Conservation (phyloP, 2,329 filamentous ascomycete species). For the Tolypocladium cylindrosporum region DNA sequence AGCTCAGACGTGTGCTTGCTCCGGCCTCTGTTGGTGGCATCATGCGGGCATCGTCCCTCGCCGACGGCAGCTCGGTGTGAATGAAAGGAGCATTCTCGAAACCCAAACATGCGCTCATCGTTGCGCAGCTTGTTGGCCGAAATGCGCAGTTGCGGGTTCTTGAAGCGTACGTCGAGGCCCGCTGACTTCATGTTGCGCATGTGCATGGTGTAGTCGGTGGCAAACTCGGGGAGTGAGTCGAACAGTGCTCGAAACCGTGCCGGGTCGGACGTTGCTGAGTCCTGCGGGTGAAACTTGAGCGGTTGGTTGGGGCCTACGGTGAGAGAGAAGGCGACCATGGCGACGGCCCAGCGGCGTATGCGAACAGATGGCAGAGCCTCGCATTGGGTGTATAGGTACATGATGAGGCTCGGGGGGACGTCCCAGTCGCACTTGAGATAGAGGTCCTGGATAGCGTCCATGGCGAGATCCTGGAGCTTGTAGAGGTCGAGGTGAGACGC, state of each 20-base stretch:
- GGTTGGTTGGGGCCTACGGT: constrained; percentile 19
- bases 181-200: constrained; percentile 40
- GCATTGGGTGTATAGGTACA: constrained; percentile 44
- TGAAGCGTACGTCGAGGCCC: constrained; percentile 41
- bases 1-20: constrained; percentile 3
- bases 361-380: constrained; percentile 38
- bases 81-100: constrained; percentile 51
- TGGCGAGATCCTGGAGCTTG: constrained; percentile 43
- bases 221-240: constrained; percentile 33
- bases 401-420: constrained; percentile 39
- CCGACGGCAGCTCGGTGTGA: constrained; percentile 45
- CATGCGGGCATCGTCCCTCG: constrained; percentile 42
- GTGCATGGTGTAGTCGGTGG: constrained; percentile 40
- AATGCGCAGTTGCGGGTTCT: constrained; percentile 51
- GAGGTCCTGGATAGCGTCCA: constrained; percentile 49
- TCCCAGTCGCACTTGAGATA: constrained; percentile 51
- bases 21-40: constrained; percentile 5
- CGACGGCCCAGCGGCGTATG: constrained; percentile 48
- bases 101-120: constrained; percentile 50
- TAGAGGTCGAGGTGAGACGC: constrained; percentile 39
- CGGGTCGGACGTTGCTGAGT: constrained; percentile 16
- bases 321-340: constrained; percentile 49
- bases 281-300: constrained; percentile 18
- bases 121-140: constrained; percentile 44
- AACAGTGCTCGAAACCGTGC: constrained; percentile 33